phyloP scores from a whole-genome alignment of 176 grass and related monocot species.

The Oryza glumipatula region DNA sequence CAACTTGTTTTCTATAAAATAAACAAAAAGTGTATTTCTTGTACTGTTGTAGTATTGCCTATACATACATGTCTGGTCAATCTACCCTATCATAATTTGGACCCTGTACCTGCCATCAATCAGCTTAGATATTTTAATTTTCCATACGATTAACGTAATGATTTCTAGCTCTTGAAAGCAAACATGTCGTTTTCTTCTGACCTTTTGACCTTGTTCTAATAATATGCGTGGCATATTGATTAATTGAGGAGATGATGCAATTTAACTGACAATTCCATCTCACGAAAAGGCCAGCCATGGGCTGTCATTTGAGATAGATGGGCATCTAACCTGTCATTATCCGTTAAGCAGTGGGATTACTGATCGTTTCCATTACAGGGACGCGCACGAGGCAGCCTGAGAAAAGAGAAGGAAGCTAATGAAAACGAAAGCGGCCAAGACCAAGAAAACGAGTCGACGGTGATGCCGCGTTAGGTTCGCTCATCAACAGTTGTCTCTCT shows the following conservation, averaged over 20 bases:
- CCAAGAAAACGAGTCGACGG: background rate
- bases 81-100: background rate
- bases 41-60: background rate
- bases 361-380: background rate
- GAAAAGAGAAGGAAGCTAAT: background rate
- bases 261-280: background rate
- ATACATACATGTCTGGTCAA: background rate
- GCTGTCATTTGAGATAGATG: background rate
- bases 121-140: background rate
- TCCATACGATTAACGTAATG: background rate
- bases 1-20: background rate
- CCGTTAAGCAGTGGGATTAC: background rate
- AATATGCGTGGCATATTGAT: background rate
- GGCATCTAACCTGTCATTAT: background rate
- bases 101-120: background rate
- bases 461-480: background rate
- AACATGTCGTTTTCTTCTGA: background rate
- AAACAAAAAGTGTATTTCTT: background rate
- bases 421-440: background rate
- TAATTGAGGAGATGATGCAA: background rate
- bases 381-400: background rate
- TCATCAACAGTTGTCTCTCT: background rate
- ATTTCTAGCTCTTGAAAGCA: background rate
- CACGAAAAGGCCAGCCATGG: background rate
- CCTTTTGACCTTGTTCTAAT: background rate